phyloP scores from a whole-genome alignment of 169 alveolate species.

The Cytauxzoon felis region DNA sequence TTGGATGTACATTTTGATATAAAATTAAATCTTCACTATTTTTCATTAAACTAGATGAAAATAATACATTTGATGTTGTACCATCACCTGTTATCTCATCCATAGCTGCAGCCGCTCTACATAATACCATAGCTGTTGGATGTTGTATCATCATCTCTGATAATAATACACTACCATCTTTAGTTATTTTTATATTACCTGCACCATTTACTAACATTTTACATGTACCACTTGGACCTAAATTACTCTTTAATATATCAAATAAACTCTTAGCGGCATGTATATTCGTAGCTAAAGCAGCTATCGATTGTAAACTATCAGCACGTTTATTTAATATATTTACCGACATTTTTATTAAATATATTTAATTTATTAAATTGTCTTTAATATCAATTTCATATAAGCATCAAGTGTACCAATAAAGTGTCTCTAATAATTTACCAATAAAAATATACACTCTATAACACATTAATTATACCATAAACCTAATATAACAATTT shows the following conservation, averaged over 20 bases:
- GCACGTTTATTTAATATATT: conserved; percentile 90
- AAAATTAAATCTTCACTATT: conserved; percentile 69
- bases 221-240: conserved; percentile 99
- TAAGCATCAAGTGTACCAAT: too few relatives aligned
- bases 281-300: conserved; percentile 94
- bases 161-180: conserved; percentile 95
- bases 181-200: conserved; percentile 90
- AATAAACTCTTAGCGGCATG: conserved; percentile 96
- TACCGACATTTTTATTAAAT: conserved; percentile 73
- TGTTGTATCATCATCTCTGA: conserved; percentile 98
- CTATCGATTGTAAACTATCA: conserved; percentile 91
- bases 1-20: conserved; percentile 95
- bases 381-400: too few relatives aligned
- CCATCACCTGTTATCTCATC: conserved; percentile 99
- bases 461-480: too few relatives aligned
- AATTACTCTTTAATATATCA: conserved; percentile 92
- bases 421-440: too few relatives aligned
- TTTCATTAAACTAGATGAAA: conserved; percentile 90
- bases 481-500: too few relatives aligned
- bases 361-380: too few relatives aligned
- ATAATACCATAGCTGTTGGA: conserved; percentile 99
- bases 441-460: too few relatives aligned
- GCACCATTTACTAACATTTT: conserved; percentile 98
- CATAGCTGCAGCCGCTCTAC: conserved; percentile 97
- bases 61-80: conserved; percentile 93